Evolutionary conservation across 2,329 filamentous ascomycete species (phyloP).

Genomic region (Neospermospora avenae): DNA sequence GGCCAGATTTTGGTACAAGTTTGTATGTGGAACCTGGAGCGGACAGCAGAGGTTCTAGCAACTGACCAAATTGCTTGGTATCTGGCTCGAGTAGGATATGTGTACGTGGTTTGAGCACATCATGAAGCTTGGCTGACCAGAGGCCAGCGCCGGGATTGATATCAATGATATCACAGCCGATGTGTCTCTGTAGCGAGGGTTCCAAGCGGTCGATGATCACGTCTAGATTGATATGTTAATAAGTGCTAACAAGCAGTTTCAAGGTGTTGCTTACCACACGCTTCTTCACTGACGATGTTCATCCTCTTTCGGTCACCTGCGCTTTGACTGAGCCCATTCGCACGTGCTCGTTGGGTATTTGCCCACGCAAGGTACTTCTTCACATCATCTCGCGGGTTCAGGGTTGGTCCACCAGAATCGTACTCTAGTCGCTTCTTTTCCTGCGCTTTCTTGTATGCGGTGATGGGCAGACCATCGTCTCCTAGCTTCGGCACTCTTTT

Average conservation of each 20-base stretch:
- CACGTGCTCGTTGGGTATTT: background rate
- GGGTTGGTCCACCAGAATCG: no score
- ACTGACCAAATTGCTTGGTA: slow-evolving; percentile 51
- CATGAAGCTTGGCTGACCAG: slow-evolving; percentile 75
- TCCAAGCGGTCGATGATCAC: slow-evolving; percentile 60
- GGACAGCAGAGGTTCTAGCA: slow-evolving; percentile 56
- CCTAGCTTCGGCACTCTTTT: no score
- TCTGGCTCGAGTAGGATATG: slow-evolving; percentile 83
- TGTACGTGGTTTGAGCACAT: slow-evolving; percentile 70
- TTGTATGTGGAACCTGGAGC: slow-evolving; percentile 45
- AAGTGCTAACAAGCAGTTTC: background rate
- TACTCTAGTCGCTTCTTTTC: no score
- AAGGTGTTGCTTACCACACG: slow-evolving; percentile 40
- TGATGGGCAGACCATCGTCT: no score
- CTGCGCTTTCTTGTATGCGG: no score
- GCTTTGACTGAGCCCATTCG: background rate
- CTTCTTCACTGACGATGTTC: slow-evolving; percentile 49
- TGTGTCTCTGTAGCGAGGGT: slow-evolving; percentile 63
- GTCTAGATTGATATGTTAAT: slow-evolving; percentile 24
- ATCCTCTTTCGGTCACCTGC: slow-evolving; percentile 42
- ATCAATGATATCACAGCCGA: slow-evolving; percentile 82
- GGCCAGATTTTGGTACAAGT: slow-evolving; percentile 53
- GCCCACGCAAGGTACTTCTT: slow-evolving; percentile 10
- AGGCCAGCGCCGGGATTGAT: slow-evolving; percentile 77
- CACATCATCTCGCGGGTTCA: background rate